Evolutionary conservation across 352 stramenopile species (phyloP), one percentile per base, ranked within the genome.

Genomic region (Albugo candida): DNA sequence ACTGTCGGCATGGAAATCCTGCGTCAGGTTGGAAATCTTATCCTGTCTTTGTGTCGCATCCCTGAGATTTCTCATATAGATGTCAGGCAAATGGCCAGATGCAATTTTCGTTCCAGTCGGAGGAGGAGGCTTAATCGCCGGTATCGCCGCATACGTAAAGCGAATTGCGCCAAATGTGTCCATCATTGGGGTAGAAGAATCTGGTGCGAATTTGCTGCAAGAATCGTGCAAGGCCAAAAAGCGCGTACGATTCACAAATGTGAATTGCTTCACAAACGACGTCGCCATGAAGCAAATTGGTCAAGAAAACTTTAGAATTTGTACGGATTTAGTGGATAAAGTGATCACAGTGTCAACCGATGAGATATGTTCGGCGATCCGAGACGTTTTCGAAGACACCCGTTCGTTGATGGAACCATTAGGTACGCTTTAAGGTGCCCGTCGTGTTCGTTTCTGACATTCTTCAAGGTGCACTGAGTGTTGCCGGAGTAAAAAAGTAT

Each of bases 221-320:
- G 61, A 68, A 13, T 97, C 91, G 2, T 52, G 97, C 31, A 56
- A 69, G 35, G 65, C 72, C 12, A 78, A 81, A 17, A 58, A 84
- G 44, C 76, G 93, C 35, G 83, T 97, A 12, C 80, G 74, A 16
- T 71, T 98, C n/a, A 51, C 73, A 16, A 65, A 67, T 3, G 87
- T 98, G 16, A 96, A 96, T 52, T 75, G 97, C 2, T 99, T 99
- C 68, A 95, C 94, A 0, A 94, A 99, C 61, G 93, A 96, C 51
- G 94, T 96, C 5, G 94, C 93, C 31, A 93, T 99, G 36, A 78
- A 81, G 36, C 81, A 67, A 1, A 64, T 98, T 35, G 95, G 95
- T 21, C 61, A 72, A 12, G 93, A 98, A 60, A 98, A 96, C 19
- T 98, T 96, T 58, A 71, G 89, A 8, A 53, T 98, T 14, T 97